Percentiles rank a stretch among this genome's conserved stretches.
Conservation (phyloP, 2,329 filamentous ascomycete genomes). For the Cladosporium sp. region DNA sequence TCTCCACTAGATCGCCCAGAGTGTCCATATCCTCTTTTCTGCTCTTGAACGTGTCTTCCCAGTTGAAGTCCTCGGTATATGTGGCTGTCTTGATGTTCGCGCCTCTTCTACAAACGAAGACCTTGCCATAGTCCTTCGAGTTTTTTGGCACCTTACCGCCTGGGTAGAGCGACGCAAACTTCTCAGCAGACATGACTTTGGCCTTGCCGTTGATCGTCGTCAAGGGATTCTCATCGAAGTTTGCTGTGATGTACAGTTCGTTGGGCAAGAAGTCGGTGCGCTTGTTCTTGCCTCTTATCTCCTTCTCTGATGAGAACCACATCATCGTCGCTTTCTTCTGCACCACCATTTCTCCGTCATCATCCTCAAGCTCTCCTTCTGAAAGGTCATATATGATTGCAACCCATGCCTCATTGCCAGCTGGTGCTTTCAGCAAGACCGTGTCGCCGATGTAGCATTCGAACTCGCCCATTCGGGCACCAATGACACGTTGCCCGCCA, state of each 20-base stretch:
- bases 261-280: constrained; percentile 73
- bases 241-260: constrained; percentile 85
- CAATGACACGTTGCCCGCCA: constrained; percentile 56
- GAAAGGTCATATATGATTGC: constrained; percentile 81
- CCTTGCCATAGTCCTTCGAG: constrained; percentile 73
- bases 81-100: constrained; percentile 84
- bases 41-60: constrained; percentile 80
- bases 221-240: constrained; percentile 82
- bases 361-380: constrained; percentile 63
- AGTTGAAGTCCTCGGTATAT: constrained; percentile 87
- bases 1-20: constrained; percentile 64
- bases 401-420: constrained; percentile 88
- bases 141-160: constrained; percentile 68
- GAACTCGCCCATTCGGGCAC: constrained; percentile 77
- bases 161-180: constrained; percentile 67
- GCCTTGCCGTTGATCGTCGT: constrained; percentile 89
- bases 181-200: constrained; percentile 66
- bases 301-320: constrained; percentile 92
- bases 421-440: constrained; percentile 75
- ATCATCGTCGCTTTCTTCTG: constrained; percentile 81
- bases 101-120: constrained; percentile 83
- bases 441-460: constrained; percentile 77
- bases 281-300: constrained; percentile 84
- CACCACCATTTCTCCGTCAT: constrained; percentile 42
- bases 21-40: constrained; percentile 57